Conservation (phyloP, 2,329 filamentous ascomycete genomes). For the Chalaropsis thielavioides region DNA sequence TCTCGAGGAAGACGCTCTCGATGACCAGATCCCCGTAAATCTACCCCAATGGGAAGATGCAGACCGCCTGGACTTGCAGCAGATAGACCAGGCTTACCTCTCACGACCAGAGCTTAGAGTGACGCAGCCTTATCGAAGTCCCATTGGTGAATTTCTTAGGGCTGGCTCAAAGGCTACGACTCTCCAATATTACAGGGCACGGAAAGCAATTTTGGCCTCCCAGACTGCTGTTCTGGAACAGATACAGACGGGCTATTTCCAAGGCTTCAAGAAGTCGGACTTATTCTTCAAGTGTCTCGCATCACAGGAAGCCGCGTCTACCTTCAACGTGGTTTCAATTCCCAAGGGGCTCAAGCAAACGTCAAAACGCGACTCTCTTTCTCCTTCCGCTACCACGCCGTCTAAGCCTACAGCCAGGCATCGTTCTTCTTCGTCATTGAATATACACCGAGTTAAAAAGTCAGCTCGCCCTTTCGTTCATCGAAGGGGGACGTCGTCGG, state of each 20-base stretch:
- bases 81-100: slow-evolving; percentile 84
- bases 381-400: neutral
- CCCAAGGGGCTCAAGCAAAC: neutral
- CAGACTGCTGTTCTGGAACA: slow-evolving; percentile 74
- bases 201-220: slow-evolving; percentile 64
- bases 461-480: slow-evolving; percentile 28
- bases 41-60: slow-evolving; percentile 63
- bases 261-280: slow-evolving; percentile 81
- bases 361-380: neutral
- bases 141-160: slow-evolving; percentile 63
- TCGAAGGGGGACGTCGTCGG: slow-evolving; percentile 24
- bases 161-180: slow-evolving; percentile 63
- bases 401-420: slow-evolving; percentile 8
- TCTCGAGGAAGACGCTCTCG: slow-evolving; percentile 58
- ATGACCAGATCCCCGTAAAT: slow-evolving; percentile 43
- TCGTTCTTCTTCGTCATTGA: slow-evolving; percentile 27
- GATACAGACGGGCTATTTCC: slow-evolving; percentile 68
- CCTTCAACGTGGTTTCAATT: neutral
- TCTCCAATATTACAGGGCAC: slow-evolving; percentile 68
- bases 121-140: slow-evolving; percentile 49
- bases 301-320: slow-evolving; percentile 55
- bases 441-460: slow-evolving; percentile 25
- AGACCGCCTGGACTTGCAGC: slow-evolving; percentile 73
- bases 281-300: slow-evolving; percentile 93
- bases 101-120: slow-evolving; percentile 69